Conservation (phyloP, 768 basidiomycete genomes). For the Amylocystis lapponica region DNA sequence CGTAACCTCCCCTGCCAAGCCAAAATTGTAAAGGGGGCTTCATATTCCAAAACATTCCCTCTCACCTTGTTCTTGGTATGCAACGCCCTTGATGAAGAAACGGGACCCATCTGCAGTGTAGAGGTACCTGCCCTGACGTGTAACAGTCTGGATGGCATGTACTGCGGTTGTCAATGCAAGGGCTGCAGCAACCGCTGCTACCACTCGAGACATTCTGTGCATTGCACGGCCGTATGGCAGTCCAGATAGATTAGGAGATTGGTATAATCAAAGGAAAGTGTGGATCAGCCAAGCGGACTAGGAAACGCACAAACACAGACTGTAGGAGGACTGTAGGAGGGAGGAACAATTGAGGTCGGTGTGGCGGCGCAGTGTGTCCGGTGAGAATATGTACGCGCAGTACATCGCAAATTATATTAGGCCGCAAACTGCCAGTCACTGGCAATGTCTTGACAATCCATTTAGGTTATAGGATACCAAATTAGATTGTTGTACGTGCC, state of each 20-base stretch:
- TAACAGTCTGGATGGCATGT: constrained; percentile 64
- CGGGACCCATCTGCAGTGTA: constrained; percentile 69
- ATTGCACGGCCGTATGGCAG: constrained; percentile 16
- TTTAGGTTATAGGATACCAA: too few species aligned
- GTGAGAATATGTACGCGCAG: too few species aligned
- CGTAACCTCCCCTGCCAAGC: constrained; percentile 30
- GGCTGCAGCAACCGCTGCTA: constrained; percentile 29
- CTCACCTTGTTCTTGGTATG: constrained; percentile 79
- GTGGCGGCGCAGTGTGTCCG: too few species aligned
- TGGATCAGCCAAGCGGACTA: background rate
- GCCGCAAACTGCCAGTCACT: too few species aligned
- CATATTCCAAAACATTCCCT: too few species aligned
- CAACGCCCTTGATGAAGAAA: constrained; percentile 86
- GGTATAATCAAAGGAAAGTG: constrained; percentile 5
- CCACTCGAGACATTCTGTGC: constrained; percentile 21
- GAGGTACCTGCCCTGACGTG: constrained; percentile 72
- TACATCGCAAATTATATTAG: too few species aligned
- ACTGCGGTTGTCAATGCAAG: constrained; percentile 42
- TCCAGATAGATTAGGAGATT: background rate
- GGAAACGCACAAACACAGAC: background rate
- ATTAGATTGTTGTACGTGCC: too few species aligned
- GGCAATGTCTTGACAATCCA: too few species aligned
- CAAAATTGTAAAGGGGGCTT: background rate
- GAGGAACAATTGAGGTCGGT: too few species aligned
- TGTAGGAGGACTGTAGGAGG: too few species aligned